A percentile compares a stretch with the other conserved stretches of the same genome.
phyloP scores from a whole-genome alignment of 2,329 filamentous ascomycete species.

The Bisporella sp. region DNA sequence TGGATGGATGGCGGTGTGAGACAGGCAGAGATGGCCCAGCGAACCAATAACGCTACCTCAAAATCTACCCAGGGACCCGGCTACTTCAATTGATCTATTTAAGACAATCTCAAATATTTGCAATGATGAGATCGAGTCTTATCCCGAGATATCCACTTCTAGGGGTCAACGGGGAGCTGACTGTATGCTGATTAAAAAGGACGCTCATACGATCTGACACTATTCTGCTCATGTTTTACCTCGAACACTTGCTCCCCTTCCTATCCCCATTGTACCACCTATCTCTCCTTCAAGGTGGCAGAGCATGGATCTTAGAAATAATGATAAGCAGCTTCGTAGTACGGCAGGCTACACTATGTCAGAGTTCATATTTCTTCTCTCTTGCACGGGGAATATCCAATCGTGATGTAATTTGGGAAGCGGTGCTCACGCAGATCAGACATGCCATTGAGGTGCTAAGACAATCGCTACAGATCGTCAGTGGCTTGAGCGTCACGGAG shows the following conservation, averaged over 20 bases:
- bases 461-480: constrained; percentile 27
- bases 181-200: constrained; percentile 7
- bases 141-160: constrained; percentile 8
- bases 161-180: constrained; percentile 5
- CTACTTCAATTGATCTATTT: constrained; percentile 1
- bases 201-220: constrained; percentile 13
- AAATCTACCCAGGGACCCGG: background rate
- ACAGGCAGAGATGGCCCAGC: constrained; percentile 41
- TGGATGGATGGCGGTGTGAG: constrained; percentile 23
- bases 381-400: constrained; percentile 8
- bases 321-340: constrained; percentile 49
- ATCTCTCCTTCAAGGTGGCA: constrained; percentile 46
- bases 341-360: constrained; percentile 46
- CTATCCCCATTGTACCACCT: constrained; percentile 58
- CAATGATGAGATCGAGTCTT: constrained; percentile 8
- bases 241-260: constrained; percentile 56
- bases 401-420: constrained; percentile 34
- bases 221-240: constrained; percentile 48
- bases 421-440: constrained; percentile 27
- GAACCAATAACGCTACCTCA: constrained; percentile 3
- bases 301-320: constrained; percentile 52
- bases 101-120: constrained; percentile 2
- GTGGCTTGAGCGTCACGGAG: constrained; percentile 12
- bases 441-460: constrained; percentile 36
- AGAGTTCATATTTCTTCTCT: constrained; percentile 49